A percentile compares a stretch with the other conserved stretches of the same genome.
Conservation (phyloP, 352 stramenopile species). For the Phytophthora pisi region DNA sequence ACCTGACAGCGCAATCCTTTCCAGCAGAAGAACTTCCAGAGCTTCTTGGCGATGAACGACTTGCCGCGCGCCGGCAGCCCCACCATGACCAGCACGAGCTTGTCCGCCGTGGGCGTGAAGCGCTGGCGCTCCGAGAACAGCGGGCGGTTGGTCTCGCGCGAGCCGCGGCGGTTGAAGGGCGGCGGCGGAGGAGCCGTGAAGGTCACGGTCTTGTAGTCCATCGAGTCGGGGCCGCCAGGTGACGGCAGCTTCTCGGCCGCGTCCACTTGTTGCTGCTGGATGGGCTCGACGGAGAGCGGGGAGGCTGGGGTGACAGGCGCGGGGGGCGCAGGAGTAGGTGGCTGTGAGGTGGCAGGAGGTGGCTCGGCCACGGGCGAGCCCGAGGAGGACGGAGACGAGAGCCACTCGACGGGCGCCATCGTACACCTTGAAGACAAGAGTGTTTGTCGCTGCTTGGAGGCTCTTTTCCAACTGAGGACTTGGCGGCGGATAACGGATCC, state of each 20-base stretch:
- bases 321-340: neutral
- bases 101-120: constrained; percentile 89
- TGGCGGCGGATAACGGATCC: neutral
- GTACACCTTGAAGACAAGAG: too few species aligned
- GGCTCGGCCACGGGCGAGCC: too few species aligned
- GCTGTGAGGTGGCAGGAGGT: too few species aligned
- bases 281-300: too few species aligned
- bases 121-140: constrained; percentile 78
- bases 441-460: too few species aligned
- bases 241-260: constrained; percentile 18
- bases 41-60: constrained; percentile 95
- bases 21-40: constrained; percentile 82
- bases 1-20: constrained; percentile 85
- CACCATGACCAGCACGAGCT: constrained; percentile 96
- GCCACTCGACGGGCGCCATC: constrained; percentile 1
- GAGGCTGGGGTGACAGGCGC: neutral
- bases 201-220: constrained; percentile 51
- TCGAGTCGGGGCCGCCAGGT: constrained; percentile 40
- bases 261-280: too few species aligned
- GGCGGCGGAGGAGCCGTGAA: constrained; percentile 33
- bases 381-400: neutral
- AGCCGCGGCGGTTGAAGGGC: constrained; percentile 28
- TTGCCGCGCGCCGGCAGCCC: constrained; percentile 95
- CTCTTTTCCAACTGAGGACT: too few species aligned
- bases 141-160: constrained; percentile 36